These are phyloP conservation scores for Plasmodium knowlesi DNA, from an alignment of 169 alveolate genomes.

Conservation along the genomic window DNA sequence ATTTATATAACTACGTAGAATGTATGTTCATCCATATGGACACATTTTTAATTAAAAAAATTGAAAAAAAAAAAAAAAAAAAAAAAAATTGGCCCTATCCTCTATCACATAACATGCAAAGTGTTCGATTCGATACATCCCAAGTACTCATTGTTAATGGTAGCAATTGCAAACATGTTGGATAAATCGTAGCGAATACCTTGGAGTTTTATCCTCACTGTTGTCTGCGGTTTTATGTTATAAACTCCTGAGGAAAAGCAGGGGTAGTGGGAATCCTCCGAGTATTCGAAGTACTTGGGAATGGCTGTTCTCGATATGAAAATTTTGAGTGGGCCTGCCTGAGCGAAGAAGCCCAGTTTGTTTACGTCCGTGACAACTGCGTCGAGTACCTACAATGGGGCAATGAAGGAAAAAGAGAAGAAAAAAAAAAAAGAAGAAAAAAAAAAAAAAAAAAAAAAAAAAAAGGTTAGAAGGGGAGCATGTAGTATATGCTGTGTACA, in stretches of 20 bases:
- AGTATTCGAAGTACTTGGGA: slow-evolving; percentile 88
- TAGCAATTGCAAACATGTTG: slow-evolving; percentile 92
- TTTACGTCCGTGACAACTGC: slow-evolving; percentile 93
- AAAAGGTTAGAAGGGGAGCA: not conserved
- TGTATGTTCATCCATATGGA: not conserved
- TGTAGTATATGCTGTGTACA: not conserved
- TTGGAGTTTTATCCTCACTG: slow-evolving; percentile 90
- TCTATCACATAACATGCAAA: slow-evolving; percentile 39
- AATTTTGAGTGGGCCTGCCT: slow-evolving; percentile 93
- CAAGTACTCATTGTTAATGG: slow-evolving; percentile 90
- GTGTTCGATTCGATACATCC: slow-evolving; percentile 79
- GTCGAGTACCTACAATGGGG: slow-evolving; percentile 85
- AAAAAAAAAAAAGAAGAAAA: not conserved
- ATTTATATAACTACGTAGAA: not conserved
- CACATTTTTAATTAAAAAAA: not conserved
- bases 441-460: not conserved
- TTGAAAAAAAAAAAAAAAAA: not conserved
- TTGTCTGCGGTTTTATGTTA: slow-evolving; percentile 88
- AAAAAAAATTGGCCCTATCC: not conserved
- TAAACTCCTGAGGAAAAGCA: slow-evolving; percentile 89
- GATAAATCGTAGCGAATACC: slow-evolving; percentile 91
- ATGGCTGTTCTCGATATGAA: slow-evolving; percentile 91
- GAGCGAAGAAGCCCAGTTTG: slow-evolving; percentile 91
- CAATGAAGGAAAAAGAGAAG: not conserved
- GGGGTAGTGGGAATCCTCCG: slow-evolving; percentile 88